Percentiles rank a stretch among this genome's conserved stretches.
phyloP scores from a whole-genome alignment of 768 basidiomycete species.

The Atractiella rhizophila region DNA sequence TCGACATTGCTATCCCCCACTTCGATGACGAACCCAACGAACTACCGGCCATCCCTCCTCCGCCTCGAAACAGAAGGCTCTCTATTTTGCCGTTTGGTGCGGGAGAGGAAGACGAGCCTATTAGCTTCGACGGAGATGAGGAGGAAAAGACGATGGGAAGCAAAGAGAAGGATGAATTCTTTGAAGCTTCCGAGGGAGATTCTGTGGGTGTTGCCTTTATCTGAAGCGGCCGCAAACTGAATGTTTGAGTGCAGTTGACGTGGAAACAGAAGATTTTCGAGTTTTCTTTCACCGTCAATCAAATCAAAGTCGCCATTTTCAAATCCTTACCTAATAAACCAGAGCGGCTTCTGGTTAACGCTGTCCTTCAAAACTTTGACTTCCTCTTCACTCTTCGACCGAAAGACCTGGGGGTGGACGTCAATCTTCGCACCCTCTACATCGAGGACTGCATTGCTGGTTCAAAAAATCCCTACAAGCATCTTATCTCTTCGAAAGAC shows the following conservation, averaged over 20 bases:
- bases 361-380: slow-evolving; percentile 51
- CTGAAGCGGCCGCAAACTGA: not conserved
- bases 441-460: slow-evolving; percentile 40
- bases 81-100: slow-evolving; percentile 31
- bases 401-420: slow-evolving; percentile 61
- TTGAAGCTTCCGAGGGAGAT: slow-evolving; percentile 15
- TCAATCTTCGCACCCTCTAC: slow-evolving; percentile 54
- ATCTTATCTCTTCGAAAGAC: slow-evolving; percentile 16
- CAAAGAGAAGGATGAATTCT: slow-evolving; percentile 20
- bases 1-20: slow-evolving; percentile 70
- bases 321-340: slow-evolving; percentile 29
- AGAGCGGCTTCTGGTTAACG: slow-evolving; percentile 53
- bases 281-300: slow-evolving; percentile 63
- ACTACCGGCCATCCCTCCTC: not conserved
- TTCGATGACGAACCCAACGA: slow-evolving; percentile 31
- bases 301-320: slow-evolving; percentile 50
- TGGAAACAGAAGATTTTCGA: slow-evolving; percentile 44
- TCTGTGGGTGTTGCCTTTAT: slow-evolving; percentile 3
- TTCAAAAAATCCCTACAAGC: slow-evolving; percentile 18
- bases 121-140: slow-evolving; percentile 25
- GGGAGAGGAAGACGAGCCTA: slow-evolving; percentile 24
- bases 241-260: slow-evolving; percentile 21
- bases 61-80: not conserved
- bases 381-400: slow-evolving; percentile 49
- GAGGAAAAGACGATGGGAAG: slow-evolving; percentile 25